Conservation (phyloP, 2,329 filamentous ascomycete genomes). For the Aspergillus unguis region DNA sequence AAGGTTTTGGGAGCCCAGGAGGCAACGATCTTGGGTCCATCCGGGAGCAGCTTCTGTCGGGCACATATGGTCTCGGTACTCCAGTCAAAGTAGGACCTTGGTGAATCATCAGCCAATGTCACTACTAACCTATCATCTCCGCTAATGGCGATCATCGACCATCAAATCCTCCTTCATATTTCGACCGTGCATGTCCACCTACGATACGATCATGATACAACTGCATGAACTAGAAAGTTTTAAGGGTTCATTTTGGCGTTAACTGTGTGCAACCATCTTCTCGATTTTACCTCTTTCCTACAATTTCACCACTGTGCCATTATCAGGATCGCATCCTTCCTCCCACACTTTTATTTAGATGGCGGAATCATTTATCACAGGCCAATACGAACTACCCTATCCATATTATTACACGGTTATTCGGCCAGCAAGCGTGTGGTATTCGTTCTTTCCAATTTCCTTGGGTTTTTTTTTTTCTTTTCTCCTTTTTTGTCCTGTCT, state of each 20-base stretch:
- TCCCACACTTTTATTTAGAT: conserved; percentile 10
- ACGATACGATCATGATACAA: conserved; percentile 46
- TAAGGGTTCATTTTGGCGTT: conserved; percentile 39
- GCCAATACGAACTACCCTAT: neutral
- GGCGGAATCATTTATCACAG: conserved; percentile 1
- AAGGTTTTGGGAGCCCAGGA: conserved; percentile 27
- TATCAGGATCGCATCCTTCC: conserved; percentile 5
- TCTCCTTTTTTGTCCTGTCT: neutral
- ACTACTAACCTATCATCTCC: conserved; percentile 12
- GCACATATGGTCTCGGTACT: conserved; percentile 53
- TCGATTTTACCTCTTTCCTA: conserved; percentile 7
- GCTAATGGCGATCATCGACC: conserved; percentile 1
- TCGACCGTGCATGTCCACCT: conserved; percentile 33
- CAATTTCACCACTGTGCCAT: conserved; percentile 15
- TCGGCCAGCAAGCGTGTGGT: neutral
- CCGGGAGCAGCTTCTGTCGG: conserved; percentile 55
- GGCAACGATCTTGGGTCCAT: conserved; percentile 47
- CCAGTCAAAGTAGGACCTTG: conserved; percentile 57
- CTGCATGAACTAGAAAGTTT: conserved; percentile 42
- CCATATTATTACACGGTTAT: conserved; percentile 1
- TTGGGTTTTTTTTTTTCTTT: conserved; percentile 12
- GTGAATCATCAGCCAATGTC: conserved; percentile 34
- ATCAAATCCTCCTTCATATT: conserved; percentile 18
- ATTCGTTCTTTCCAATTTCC: conserved; percentile 11
- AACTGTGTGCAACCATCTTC: conserved; percentile 31